Percentiles rank a stretch among this genome's conserved stretches.
phyloP scores from a whole-genome alignment of 441 rosid genomes.

The Capsella rubella region DNA sequence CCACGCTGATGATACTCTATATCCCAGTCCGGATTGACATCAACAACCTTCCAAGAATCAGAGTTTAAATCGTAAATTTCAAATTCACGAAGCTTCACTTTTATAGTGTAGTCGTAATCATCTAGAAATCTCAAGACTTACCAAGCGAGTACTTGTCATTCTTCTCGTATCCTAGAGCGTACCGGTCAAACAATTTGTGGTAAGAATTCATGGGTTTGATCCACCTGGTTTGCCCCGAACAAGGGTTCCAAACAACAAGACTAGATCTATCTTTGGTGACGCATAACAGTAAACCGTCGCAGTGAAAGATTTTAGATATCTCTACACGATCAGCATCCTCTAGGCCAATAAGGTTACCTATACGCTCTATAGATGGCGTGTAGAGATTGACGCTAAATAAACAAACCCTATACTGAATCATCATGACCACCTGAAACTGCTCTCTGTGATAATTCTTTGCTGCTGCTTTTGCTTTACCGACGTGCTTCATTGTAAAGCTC shows the following conservation, averaged over 20 bases:
- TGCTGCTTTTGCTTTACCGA: background rate
- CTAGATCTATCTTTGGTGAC: background rate
- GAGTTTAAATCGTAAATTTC: background rate
- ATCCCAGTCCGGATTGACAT: background rate
- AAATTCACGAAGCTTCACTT: background rate
- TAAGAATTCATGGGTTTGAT: background rate
- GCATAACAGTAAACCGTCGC: background rate
- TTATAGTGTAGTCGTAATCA: background rate
- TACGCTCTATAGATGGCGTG: background rate
- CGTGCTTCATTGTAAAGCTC: background rate
- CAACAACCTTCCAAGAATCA: background rate
- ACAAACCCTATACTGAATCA: background rate
- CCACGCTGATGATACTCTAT: background rate
- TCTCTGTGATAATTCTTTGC: background rate
- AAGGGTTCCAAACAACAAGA: slow-evolving; percentile 2
- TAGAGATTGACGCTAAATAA: background rate
- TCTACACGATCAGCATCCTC: background rate
- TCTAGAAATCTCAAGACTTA: background rate
- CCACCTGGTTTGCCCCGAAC: background rate
- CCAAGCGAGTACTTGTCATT: background rate
- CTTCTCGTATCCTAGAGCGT: background rate
- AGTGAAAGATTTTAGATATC: background rate
- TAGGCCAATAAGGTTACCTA: background rate
- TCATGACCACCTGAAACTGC: slow-evolving; percentile 3
- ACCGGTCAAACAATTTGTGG: background rate